Percentiles rank a stretch among this genome's conserved stretches.
phyloP scores from a whole-genome alignment of 202 grass and related monocot genomes.

The Cymbopogon flexuosus region DNA sequence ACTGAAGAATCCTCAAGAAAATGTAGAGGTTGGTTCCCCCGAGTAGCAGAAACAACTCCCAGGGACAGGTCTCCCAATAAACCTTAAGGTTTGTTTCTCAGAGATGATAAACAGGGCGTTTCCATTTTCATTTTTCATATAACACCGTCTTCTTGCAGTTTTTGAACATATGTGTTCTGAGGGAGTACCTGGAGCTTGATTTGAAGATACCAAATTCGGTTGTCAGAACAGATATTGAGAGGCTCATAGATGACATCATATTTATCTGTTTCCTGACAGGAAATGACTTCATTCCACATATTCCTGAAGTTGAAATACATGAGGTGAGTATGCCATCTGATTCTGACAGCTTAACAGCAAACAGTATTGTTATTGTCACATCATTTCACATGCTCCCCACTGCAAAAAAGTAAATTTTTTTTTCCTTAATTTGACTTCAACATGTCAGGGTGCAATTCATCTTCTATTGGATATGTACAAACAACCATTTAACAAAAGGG shows the following conservation, averaged over 20 bases:
- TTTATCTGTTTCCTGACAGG: conserved; percentile 64
- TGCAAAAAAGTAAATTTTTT: background rate
- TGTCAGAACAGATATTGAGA: conserved; percentile 37
- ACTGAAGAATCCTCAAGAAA: conserved; percentile 32
- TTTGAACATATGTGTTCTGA: conserved; percentile 58
- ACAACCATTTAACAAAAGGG: conserved; percentile 48
- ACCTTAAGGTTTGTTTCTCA: conserved; percentile 34
- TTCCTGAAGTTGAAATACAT: conserved; percentile 34
- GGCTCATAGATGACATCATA: conserved; percentile 61
- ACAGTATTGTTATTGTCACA: background rate
- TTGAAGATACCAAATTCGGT: conserved; percentile 32
- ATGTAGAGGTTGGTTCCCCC: conserved; percentile 35
- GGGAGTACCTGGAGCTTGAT: conserved; percentile 70
- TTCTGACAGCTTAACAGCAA: background rate
- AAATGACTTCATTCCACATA: conserved; percentile 71
- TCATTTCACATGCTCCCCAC: background rate
- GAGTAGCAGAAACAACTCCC: background rate
- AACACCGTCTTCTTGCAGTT: conserved; percentile 31
- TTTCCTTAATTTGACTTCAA: background rate
- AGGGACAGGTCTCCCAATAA: conserved; percentile 19
- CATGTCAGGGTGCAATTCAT: conserved; percentile 45
- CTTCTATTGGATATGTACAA: conserved; percentile 68
- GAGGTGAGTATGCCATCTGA: conserved; percentile 36
- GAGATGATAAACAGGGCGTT: background rate
- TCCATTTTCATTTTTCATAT: background rate